These are phyloP conservation scores for Dissophora globulifera DNA, from an alignment of 192 early-diverging fungal species.

Conservation along the genomic window DNA sequence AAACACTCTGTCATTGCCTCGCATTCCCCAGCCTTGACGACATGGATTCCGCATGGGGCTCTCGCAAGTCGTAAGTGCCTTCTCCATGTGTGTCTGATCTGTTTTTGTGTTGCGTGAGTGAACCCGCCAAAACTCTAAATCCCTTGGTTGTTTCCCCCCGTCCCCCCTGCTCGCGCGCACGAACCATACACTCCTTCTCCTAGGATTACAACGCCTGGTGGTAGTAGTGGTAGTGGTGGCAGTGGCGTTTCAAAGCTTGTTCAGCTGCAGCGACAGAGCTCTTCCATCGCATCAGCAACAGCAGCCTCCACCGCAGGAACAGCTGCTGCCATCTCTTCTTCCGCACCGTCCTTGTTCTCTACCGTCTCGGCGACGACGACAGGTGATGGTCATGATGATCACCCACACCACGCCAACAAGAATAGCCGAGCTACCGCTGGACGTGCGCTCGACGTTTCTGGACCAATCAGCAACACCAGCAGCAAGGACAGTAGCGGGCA, in stretches of 20 bases:
- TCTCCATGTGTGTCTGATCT: neutral
- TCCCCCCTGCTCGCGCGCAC: too few relatives aligned
- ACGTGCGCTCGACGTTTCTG: too few relatives aligned
- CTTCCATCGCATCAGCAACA: conserved; percentile 1
- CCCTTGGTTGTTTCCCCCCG: too few relatives aligned
- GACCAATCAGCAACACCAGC: neutral
- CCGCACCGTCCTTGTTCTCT: neutral
- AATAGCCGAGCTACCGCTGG: too few relatives aligned
- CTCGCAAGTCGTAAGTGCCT: conserved; percentile 41
- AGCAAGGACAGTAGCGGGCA: neutral
- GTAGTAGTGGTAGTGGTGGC: too few relatives aligned
- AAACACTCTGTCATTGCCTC: too few relatives aligned
- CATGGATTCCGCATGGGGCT: conserved; percentile 46
- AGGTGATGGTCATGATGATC: too few relatives aligned
- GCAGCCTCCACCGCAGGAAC: neutral
- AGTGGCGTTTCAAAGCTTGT: conserved; percentile 42
- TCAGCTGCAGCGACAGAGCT: conserved; percentile 39
- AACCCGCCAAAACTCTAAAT: conserved; percentile 7
- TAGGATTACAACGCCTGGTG: too few relatives aligned
- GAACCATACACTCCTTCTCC: too few relatives aligned
- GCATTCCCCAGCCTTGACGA: too few relatives aligned
- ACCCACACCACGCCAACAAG: too few relatives aligned
- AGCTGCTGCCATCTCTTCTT: neutral
- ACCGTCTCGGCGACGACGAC: neutral
- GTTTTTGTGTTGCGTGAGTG: neutral